These are phyloP conservation scores for Apiotrichum siamense DNA, from an alignment of 1,284 basidiomycete species.

Conservation along the genomic window DNA sequence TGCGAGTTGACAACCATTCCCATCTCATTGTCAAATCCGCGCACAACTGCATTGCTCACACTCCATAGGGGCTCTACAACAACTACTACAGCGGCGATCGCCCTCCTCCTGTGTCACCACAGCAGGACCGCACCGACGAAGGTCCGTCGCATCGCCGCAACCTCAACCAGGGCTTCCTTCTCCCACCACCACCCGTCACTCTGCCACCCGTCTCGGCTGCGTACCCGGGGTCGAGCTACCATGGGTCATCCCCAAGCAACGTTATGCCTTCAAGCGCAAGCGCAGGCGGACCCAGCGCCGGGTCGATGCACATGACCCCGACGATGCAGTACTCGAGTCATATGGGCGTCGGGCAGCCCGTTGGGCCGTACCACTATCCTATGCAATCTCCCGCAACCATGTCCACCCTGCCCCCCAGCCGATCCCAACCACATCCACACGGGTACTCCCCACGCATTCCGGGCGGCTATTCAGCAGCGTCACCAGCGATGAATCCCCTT, in stretches of 20 bases:
- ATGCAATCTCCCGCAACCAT: constrained; percentile 14
- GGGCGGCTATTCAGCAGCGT: constrained; percentile 12
- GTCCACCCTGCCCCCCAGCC: constrained; percentile 8
- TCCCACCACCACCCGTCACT: constrained; percentile 19
- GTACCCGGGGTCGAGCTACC: constrained; percentile 11
- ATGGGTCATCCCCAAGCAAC: constrained; percentile 7
- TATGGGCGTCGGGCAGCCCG: constrained; percentile 9
- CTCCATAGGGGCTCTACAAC: constrained; percentile 20
- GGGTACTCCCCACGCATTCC: constrained; percentile 18
- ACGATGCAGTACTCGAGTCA: constrained; percentile 20
- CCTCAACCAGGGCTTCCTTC: constrained; percentile 20
- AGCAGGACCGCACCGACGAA: constrained; percentile 12
- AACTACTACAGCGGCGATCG: constrained; percentile 22
- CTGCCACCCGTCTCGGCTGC: constrained; percentile 19
- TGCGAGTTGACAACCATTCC: too few relatives aligned
- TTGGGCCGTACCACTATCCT: constrained; percentile 16
- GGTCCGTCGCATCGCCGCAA: constrained; percentile 14
- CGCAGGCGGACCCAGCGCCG: background rate
- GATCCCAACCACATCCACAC: constrained; percentile 6
- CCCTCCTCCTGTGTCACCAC: constrained; percentile 13
- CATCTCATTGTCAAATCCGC: background rate
- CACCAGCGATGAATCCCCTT: constrained; percentile 14
- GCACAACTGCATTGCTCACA: background rate
- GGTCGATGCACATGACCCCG: constrained; percentile 12
- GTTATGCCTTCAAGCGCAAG: background rate